Base-by-base conservation (phyloP, 768 basidiomycete genomes). In the Lepiota venenata region DNA sequence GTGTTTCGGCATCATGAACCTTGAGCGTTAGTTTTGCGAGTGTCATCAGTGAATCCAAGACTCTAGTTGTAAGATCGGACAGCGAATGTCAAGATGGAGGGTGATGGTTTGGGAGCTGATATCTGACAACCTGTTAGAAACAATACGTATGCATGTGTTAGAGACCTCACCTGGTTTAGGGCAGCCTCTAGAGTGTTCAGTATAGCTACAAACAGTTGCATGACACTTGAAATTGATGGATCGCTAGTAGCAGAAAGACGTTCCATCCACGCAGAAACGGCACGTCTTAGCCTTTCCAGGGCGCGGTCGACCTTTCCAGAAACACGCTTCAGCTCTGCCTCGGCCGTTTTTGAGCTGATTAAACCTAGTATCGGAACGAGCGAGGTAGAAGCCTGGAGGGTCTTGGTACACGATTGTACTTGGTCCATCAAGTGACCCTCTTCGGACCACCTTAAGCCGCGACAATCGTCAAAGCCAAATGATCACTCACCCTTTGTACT, bases 221-320 rank as follows among this genome's bases (percentile, higher is more conserved):
- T 43, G 8, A 29, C 50, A 38, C 29, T 49, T 20, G 18, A 35
- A 27, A 45, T 12, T 7, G 27, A 39, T 14, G 45, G n/a, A 37
- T 47, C 39, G 4, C 43, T 32, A 4, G 61, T 25, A 27, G 52
- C 45, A 4, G 56, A 58, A 27, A 20, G n/a, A 9, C 52, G 45
- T 38, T 85, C 85, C 15, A 87, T 49, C 16, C 74, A 58, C 43
- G 76, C 80, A 32, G 81, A 60, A 11, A 71, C 70, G n/a, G 71
- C 68, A 48, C 84, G 75, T 16, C 85, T 74, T 12, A 84, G 60
- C 47, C 81, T 72, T 63, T 88, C 87, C 10, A 89, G 57, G 0
- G 83, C 79, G 21, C 85, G 76, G 47, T 81, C 78, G 12, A 85
- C 67, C 64, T 87, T 89, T 18, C 71, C 74, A 16, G 68, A 69